phyloP scores from a whole-genome alignment of 2,329 filamentous ascomycete genomes.

The Trichoderma hamatum region DNA sequence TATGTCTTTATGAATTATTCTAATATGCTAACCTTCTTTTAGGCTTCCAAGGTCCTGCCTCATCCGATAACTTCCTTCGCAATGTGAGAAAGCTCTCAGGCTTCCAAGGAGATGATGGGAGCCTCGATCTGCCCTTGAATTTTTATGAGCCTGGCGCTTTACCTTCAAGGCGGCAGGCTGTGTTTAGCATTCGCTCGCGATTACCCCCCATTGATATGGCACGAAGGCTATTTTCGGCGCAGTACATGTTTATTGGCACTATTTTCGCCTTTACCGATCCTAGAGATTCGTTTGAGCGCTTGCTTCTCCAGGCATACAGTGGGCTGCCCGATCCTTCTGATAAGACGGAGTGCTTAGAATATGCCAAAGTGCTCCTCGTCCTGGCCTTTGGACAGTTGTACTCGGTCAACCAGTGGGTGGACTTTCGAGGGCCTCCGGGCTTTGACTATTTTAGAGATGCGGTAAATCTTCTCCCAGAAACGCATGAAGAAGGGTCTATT shows the following conservation, averaged over 20 bases:
- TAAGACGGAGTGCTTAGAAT: slow-evolving; percentile 51
- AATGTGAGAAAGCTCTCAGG: slow-evolving; percentile 42
- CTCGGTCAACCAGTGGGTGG: slow-evolving; percentile 59
- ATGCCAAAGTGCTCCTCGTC: slow-evolving; percentile 56
- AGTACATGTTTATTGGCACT: slow-evolving; percentile 60
- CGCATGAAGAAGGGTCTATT: slow-evolving; percentile 58
- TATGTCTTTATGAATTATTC: too few relatives aligned
- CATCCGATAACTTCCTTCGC: slow-evolving; percentile 45
- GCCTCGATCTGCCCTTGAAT: slow-evolving; percentile 38
- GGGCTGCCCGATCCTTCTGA: slow-evolving; percentile 47
- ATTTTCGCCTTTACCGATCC: slow-evolving; percentile 58
- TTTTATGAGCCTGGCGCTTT: slow-evolving; percentile 43
- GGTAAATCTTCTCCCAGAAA: slow-evolving; percentile 55
- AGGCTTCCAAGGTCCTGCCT: slow-evolving; percentile 44
- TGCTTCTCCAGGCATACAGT: slow-evolving; percentile 49
- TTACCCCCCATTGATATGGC: slow-evolving; percentile 56
- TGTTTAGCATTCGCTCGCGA: slow-evolving; percentile 36
- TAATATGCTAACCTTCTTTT: background rate
- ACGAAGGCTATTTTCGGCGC: slow-evolving; percentile 53
- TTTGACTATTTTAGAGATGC: slow-evolving; percentile 59
- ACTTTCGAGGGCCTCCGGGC: slow-evolving; percentile 55
- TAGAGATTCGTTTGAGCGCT: slow-evolving; percentile 47
- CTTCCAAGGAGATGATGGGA: slow-evolving; percentile 39
- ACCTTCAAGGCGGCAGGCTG: slow-evolving; percentile 37
- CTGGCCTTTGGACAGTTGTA: slow-evolving; percentile 60